Percentiles rank a stretch among this genome's conserved stretches.
Evolutionary conservation across 129 eudicot species (phyloP).

Genomic region (Solidago caesia): DNA sequence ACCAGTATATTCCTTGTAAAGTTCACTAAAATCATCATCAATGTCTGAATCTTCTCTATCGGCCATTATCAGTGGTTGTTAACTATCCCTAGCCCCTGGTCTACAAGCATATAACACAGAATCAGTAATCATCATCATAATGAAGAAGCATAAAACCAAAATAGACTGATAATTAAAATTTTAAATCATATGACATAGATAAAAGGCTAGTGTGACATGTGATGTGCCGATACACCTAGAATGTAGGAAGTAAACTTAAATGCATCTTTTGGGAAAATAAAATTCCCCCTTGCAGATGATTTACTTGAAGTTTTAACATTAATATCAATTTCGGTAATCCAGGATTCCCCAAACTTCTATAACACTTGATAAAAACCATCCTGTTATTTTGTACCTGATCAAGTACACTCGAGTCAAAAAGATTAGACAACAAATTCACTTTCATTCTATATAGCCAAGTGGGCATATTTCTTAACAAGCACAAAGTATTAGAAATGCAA

Average conservation of each 20-base stretch:
- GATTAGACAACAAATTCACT: background rate
- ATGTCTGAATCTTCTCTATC: slow-evolving; percentile 63
- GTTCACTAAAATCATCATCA: slow-evolving; percentile 94
- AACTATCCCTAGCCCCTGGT: slow-evolving; percentile 27
- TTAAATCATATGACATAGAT: background rate
- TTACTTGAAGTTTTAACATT: background rate
- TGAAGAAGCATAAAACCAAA: slow-evolving; percentile 12
- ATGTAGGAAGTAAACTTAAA: background rate
- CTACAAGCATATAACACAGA: slow-evolving; percentile 3
- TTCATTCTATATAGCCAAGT: background rate
- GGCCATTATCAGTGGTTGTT: slow-evolving; percentile 39
- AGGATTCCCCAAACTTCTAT: background rate
- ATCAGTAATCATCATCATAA: slow-evolving; percentile 14
- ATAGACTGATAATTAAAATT: background rate
- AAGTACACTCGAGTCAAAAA: background rate
- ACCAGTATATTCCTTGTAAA: slow-evolving; percentile 96
- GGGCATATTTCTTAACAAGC: background rate
- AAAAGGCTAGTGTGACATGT: background rate
- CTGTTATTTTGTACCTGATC: background rate
- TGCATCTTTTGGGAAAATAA: background rate
- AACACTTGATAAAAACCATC: slow-evolving; percentile 6
- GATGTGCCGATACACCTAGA: slow-evolving; percentile 7
- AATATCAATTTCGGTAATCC: background rate
- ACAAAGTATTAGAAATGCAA: slow-evolving; percentile 11
- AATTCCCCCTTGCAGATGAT: background rate